Percentiles rank a stretch among this genome's conserved stretches.
These are phyloP conservation scores for Musa schizocarpa DNA, from an alignment of 176 grass and related monocot genomes.

Conservation along the genomic window DNA sequence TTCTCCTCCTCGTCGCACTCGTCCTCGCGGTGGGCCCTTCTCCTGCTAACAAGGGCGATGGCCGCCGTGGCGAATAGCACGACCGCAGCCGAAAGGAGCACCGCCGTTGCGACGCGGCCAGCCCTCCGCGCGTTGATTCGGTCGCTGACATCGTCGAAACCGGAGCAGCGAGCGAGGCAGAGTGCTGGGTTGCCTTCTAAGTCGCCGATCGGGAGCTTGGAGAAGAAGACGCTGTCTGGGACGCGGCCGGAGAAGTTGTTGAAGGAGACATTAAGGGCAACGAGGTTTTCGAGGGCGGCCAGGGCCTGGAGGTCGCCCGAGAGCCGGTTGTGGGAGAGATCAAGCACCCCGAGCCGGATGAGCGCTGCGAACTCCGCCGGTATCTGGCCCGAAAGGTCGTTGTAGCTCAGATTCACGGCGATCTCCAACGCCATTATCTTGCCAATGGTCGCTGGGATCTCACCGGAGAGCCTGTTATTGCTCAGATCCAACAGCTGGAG, in stretches of 20 bases:
- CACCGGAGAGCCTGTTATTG: slow-evolving; percentile 50
- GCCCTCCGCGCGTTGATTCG: slow-evolving; percentile 14
- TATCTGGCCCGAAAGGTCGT: slow-evolving; percentile 45
- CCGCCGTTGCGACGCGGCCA: slow-evolving; percentile 35
- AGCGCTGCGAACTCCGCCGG: slow-evolving; percentile 46
- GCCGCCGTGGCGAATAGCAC: slow-evolving; percentile 25
- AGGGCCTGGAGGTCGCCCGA: slow-evolving; percentile 47
- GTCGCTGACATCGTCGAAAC: slow-evolving; percentile 18
- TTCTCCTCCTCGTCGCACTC: slow-evolving; percentile 34
- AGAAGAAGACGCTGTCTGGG: slow-evolving; percentile 63
- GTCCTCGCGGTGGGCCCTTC: background rate
- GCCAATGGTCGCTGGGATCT: slow-evolving; percentile 52
- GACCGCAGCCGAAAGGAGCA: slow-evolving; percentile 45
- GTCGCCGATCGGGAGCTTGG: slow-evolving; percentile 60
- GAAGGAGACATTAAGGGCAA: slow-evolving; percentile 56
- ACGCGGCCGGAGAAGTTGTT: slow-evolving; percentile 48
- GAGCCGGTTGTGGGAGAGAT: slow-evolving; percentile 58
- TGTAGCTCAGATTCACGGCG: slow-evolving; percentile 62
- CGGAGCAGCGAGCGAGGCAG: slow-evolving; percentile 56
- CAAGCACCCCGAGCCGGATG: slow-evolving; percentile 33
- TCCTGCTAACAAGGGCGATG: slow-evolving; percentile 9
- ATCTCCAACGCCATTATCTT: slow-evolving; percentile 77
- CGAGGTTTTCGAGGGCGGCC: slow-evolving; percentile 45
- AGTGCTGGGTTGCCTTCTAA: slow-evolving; percentile 65
- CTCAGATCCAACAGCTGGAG: slow-evolving; percentile 78